Conservation (phyloP, 371 early-diverging fungal species). For the Mucor lusitanicus region DNA sequence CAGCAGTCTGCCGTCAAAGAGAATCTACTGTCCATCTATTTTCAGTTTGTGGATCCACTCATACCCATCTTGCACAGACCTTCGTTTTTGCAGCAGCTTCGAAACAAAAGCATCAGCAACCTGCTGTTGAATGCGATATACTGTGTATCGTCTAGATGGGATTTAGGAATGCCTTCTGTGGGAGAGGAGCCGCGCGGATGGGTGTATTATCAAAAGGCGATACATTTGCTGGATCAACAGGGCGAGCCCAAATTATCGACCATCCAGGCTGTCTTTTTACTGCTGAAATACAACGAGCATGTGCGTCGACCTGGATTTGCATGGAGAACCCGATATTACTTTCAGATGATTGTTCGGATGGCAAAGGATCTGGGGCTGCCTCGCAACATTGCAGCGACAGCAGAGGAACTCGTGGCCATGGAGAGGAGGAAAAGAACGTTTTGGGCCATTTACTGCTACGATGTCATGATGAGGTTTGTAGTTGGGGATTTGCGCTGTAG, state of each 20-base stretch:
- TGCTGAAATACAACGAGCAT: constrained; percentile 41
- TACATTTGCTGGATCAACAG: constrained; percentile 24
- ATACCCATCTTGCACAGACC: constrained; percentile 65
- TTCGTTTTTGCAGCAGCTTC: constrained; percentile 29
- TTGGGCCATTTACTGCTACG: constrained; percentile 36
- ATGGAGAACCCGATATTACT: constrained; percentile 30
- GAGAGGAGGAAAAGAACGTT: constrained; percentile 31
- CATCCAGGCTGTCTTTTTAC: constrained; percentile 31
- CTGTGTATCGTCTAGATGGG: constrained; percentile 35
- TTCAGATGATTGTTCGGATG: constrained; percentile 31
- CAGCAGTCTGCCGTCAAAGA: constrained; percentile 10
- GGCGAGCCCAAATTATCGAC: constrained; percentile 24
- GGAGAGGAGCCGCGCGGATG: constrained; percentile 32
- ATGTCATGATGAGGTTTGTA: constrained; percentile 37
- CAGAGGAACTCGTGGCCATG: constrained; percentile 4
- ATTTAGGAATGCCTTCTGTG: constrained; percentile 4
- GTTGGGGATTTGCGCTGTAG: not conserved
- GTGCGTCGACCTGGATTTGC: constrained; percentile 33
- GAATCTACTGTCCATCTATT: constrained; percentile 61
- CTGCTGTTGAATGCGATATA: constrained; percentile 35
- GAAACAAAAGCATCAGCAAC: constrained; percentile 2
- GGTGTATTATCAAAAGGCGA: constrained; percentile 28
- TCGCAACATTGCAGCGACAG: constrained; percentile 2
- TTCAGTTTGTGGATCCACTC: constrained; percentile 66
- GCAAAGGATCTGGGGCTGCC: constrained; percentile 30